These are phyloP conservation scores for Yamadazyma diddensiae DNA, from an alignment of 1,139 yeast species.

Conservation along the genomic window DNA sequence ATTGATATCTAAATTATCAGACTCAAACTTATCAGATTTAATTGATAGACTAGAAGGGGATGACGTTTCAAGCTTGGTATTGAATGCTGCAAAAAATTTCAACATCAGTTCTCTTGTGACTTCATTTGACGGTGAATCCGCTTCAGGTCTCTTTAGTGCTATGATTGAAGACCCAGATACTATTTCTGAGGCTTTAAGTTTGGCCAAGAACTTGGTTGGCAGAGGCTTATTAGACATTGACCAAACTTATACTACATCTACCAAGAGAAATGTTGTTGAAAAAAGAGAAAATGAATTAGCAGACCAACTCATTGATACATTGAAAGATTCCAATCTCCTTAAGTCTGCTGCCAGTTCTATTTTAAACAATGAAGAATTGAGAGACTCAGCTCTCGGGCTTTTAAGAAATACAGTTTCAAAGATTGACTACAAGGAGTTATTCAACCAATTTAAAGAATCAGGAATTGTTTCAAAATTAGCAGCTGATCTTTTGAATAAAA, in stretches of 20 bases:
- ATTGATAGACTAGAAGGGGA: slow-evolving; percentile 11
- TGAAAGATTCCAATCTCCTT: slow-evolving; percentile 23
- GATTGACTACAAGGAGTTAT: slow-evolving; percentile 21
- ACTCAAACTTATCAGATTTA: slow-evolving; percentile 10
- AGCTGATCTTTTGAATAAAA: slow-evolving; percentile 16
- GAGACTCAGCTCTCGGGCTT: slow-evolving; percentile 20
- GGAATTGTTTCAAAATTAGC: slow-evolving; percentile 22
- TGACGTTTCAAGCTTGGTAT: slow-evolving; percentile 10
- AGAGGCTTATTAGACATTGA: slow-evolving; percentile 14
- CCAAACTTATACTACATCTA: slow-evolving; percentile 3
- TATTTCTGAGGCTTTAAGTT: slow-evolving; percentile 15
- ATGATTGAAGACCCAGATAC: slow-evolving; percentile 23
- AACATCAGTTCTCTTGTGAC: slow-evolving; percentile 16
- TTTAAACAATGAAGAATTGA: slow-evolving; percentile 19
- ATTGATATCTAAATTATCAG: slow-evolving; percentile 11
- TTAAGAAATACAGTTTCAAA: slow-evolving; percentile 18
- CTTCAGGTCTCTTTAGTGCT: slow-evolving; percentile 22
- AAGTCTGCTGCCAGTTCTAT: slow-evolving; percentile 20
- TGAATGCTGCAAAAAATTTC: slow-evolving; percentile 7
- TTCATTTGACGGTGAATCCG: slow-evolving; percentile 17
- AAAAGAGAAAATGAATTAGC: slow-evolving; percentile 21
- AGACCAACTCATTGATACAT: slow-evolving; percentile 19
- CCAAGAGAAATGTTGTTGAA: slow-evolving; percentile 3
- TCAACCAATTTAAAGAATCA: slow-evolving; percentile 24
- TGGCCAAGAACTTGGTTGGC: slow-evolving; percentile 19